Percentiles rank a stretch among this genome's conserved stretches.
Conservation (phyloP, 1,284 basidiomycete genomes). For the Hymenochaete sp. region DNA sequence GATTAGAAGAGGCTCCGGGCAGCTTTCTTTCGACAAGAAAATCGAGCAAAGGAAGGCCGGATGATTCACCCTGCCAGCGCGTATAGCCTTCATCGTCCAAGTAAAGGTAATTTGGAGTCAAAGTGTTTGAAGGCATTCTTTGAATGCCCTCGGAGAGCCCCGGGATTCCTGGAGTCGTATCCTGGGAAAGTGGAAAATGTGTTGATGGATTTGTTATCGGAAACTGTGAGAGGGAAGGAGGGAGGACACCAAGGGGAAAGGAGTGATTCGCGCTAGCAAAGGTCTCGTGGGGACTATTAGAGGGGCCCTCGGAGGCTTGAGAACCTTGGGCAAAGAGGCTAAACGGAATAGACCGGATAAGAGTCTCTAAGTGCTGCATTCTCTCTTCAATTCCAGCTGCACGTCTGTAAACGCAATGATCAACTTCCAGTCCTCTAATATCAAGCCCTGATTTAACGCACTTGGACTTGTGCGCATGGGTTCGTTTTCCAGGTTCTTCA, state of each 20-base stretch:
- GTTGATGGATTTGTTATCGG: slow-evolving; percentile 71
- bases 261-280: slow-evolving; percentile 39
- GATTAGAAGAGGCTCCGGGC: slow-evolving; percentile 28
- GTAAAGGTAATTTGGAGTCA: slow-evolving; percentile 70
- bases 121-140: too few relatives aligned
- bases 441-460: slow-evolving; percentile 28
- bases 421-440: slow-evolving; percentile 1
- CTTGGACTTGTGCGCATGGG: slow-evolving; percentile 79
- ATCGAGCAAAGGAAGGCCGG: slow-evolving; percentile 79
- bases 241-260: slow-evolving; percentile 62
- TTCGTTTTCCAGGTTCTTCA: slow-evolving; percentile 74
- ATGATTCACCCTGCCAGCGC: slow-evolving; percentile 84
- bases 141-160: too few relatives aligned
- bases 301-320: slow-evolving; percentile 20
- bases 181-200: slow-evolving; percentile 55
- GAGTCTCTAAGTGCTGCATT: slow-evolving; percentile 75
- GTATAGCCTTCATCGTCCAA: slow-evolving; percentile 78
- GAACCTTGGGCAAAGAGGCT: slow-evolving; percentile 48
- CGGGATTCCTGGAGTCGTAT: too few relatives aligned
- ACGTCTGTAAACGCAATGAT: slow-evolving; percentile 34
- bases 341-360: slow-evolving; percentile 74
- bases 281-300: slow-evolving; percentile 42
- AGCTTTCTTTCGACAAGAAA: slow-evolving; percentile 56
- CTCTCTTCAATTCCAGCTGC: slow-evolving; percentile 73
- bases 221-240: slow-evolving; percentile 64